Evolutionary conservation across 2,329 filamentous ascomycete genomes (phyloP).

Genomic region (Monosporascus sp.): DNA sequence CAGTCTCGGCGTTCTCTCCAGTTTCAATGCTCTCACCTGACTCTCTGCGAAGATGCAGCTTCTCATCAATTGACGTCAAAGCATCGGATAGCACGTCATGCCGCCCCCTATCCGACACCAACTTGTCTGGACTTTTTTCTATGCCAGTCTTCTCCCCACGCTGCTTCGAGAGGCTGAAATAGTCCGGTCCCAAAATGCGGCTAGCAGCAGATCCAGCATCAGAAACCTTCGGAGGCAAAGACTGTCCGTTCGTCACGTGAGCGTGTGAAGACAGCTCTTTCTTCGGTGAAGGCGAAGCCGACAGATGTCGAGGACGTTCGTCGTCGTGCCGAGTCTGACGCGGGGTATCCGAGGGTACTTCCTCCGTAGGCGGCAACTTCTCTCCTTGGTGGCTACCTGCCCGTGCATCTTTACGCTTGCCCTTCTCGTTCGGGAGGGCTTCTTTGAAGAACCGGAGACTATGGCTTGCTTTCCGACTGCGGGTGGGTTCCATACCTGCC

Average conservation of each 20-base stretch:
- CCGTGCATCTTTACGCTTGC: conserved; percentile 46
- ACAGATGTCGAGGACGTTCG: conserved; percentile 12
- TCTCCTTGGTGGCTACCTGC: conserved; percentile 31
- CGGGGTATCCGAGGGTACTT: conserved; percentile 18
- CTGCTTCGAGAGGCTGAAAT: conserved; percentile 18
- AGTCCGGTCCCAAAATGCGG: conserved; percentile 15
- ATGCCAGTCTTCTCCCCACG: conserved; percentile 9
- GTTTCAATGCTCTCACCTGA: conserved; percentile 35
- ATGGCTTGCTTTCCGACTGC: conserved; percentile 64
- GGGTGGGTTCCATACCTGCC: conserved; percentile 56
- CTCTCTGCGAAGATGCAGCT: conserved; percentile 25
- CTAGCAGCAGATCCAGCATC: conserved; percentile 8
- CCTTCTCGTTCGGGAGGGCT: conserved; percentile 55
- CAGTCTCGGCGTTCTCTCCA: conserved; percentile 40
- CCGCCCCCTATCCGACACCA: conserved; percentile 2
- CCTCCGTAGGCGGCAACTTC: conserved; percentile 33
- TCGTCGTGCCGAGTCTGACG: conserved; percentile 11
- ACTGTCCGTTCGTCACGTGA: conserved; percentile 11
- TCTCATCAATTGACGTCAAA: conserved; percentile 4
- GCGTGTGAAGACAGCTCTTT: conserved; percentile 18
- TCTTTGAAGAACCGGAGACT: conserved; percentile 64
- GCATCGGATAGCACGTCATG: conserved; percentile 8
- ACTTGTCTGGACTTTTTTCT: conserved; percentile 4
- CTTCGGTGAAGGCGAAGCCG: conserved; percentile 17
- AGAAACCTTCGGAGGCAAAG: conserved; percentile 12